Evolutionary conservation across 192 early-diverging fungal species (phyloP), one percentile per base, ranked within the genome.

Genomic region (Lobosporangium transversale): DNA sequence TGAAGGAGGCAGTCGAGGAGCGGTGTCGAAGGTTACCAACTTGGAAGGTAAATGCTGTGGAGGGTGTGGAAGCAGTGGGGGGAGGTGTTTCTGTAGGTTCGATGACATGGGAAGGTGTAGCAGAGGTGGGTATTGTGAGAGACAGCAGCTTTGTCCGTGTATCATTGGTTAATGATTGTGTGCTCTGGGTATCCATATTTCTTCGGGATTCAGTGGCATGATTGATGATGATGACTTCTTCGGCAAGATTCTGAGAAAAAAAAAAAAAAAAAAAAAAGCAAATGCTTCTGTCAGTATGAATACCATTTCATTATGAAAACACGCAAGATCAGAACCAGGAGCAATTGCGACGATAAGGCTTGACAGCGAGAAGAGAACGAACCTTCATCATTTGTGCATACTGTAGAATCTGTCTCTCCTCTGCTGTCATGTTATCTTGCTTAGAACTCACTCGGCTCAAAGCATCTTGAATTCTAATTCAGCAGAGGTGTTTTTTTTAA

Each of bases 351-450:
- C n/a, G n/a, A n/a, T n/a, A n/a, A n/a, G n/a, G n/a, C n/a, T 20
- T 21, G 49, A 50, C 8, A 57, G 20, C 20, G 40, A 17, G 7
- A 4, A 18, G 6, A 23, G 7, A 50, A 61, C 68, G 29, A 14
- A 71, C 69, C 69, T 58, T 71, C 69, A 71, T 58, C 44, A 71
- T 71, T 45, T 71, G 69, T 11, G 69, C 69, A n/a, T 71, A 58
- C n/a, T 63, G 61, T 9, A 71, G n/a, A 35, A 64, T 52, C 27
- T 64, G 53, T 61, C 61, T 49, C 44, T 81, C 80, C 24, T 81
- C 67, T 20, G 33, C 42, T 2, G 80, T 55, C 57, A 81, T 76
- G 21, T 42, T 78, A 12, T 78, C 80, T 53, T 78, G 61, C 40
- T 67, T 81, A 23, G 63, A 55, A 49, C 44, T 55, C 23, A 81